phyloP scores from a whole-genome alignment of 129 eudicot species.

The Deinandra increscens region DNA sequence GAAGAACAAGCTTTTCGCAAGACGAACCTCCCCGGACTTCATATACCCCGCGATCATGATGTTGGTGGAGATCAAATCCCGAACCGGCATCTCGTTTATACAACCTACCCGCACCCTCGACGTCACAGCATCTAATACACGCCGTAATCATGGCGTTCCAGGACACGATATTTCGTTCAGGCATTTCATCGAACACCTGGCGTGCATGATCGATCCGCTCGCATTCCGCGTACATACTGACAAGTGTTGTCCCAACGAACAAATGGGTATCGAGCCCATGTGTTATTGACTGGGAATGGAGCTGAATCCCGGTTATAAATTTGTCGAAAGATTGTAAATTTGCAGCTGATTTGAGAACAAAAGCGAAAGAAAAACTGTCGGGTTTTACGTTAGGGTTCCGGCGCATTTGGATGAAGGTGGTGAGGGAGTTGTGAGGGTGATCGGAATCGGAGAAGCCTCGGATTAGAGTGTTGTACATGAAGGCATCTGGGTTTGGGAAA shows the following conservation, averaged over 20 bases:
- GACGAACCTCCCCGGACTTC: slow-evolving; percentile 29
- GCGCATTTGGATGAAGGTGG: slow-evolving; percentile 37
- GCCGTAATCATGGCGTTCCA: slow-evolving; percentile 47
- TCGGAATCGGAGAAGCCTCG: slow-evolving; percentile 37
- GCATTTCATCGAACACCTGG: slow-evolving; percentile 45
- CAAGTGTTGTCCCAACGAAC: slow-evolving; percentile 40
- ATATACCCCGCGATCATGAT: slow-evolving; percentile 35
- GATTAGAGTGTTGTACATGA: slow-evolving; percentile 47
- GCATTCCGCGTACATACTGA: slow-evolving; percentile 45
- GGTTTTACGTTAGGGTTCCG: slow-evolving; percentile 16
- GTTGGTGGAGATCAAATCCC: slow-evolving; percentile 27
- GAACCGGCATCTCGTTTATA: slow-evolving; percentile 34
- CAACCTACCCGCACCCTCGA: slow-evolving; percentile 34
- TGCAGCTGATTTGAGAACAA: slow-evolving; percentile 41
- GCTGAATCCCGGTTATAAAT: slow-evolving; percentile 41
- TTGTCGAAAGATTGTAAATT: slow-evolving; percentile 20
- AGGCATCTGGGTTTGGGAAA: slow-evolving; percentile 35
- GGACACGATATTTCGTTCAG: slow-evolving; percentile 35
- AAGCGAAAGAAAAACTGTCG: slow-evolving; percentile 38
- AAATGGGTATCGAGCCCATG: slow-evolving; percentile 40
- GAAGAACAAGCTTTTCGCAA: slow-evolving; percentile 31
- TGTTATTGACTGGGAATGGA: slow-evolving; percentile 24
- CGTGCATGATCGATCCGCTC: slow-evolving; percentile 25
- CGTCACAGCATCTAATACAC: slow-evolving; percentile 35
- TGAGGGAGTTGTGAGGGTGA: slow-evolving; percentile 28